Evolutionary conservation across 139 green algal species (phyloP), one percentile per base, ranked within the genome.

Genomic region (Mesotaenium endlicherianum): DNA sequence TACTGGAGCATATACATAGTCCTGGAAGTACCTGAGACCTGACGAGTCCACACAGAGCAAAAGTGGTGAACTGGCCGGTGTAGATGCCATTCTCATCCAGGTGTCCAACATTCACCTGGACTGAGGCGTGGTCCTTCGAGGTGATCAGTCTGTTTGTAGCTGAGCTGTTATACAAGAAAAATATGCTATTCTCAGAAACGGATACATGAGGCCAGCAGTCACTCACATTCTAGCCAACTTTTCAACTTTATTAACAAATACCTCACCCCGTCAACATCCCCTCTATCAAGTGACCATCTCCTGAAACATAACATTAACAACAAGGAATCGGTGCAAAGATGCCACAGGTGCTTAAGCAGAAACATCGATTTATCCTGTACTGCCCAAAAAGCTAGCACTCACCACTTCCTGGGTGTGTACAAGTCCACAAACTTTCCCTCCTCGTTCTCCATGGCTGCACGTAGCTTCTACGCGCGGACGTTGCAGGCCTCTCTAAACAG

Each of bases 31-130:
- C 82, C 82, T 87, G 82, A 38, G 83, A 49, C 5, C 83, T 34
- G 8, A 86, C 76, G 43, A 68, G 55, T 85, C 97, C 97, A 53
- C 89, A 91, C 59, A 99, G 84, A 4, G 97, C 97, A 75, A 98
- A 95, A 67, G 97, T 99, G 70, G 93, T 95, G 93, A 94, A 97
- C 82, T 93, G 81, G 88, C 91, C 91, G 77, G 82, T 97, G 93
- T 97, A 99, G 42, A 98, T 91, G 75, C 97, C 97, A 77, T 94
- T 91, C 84, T 95, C 94, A 88, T 98, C 93, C 59, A 99, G 89
- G 92, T 99, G 97, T 34, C 96, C 97, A 67, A 99, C 91, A 93
- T 99, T 99, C 60, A 99, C 90, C 93, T 99, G 97, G 26, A 99
- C 93, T 84, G 83, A 91, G 45, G 92, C 94, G 85, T 98, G 95